These are phyloP conservation scores for Paraglomus occultum DNA, from an alignment of 192 early-diverging fungal species.

Conservation along the genomic window DNA sequence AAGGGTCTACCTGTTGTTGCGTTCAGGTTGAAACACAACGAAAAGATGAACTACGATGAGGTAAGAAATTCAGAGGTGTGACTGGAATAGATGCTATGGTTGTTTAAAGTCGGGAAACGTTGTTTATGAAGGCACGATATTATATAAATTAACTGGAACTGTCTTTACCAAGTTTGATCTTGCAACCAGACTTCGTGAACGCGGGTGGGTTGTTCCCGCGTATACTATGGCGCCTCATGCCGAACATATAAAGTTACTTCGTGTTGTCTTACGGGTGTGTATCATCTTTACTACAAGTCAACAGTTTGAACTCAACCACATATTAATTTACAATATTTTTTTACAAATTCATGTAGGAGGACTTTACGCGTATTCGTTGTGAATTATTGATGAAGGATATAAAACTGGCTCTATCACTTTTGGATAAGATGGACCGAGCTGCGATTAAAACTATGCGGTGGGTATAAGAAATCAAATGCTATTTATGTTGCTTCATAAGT, in stretches of 20 bases:
- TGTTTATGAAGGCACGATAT: slow-evolving; percentile 38
- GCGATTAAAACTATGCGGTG: neutral
- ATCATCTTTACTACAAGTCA: slow-evolving; percentile 22
- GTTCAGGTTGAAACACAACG: slow-evolving; percentile 46
- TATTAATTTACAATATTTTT: neutral
- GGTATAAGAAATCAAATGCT: too few species aligned
- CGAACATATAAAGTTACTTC: slow-evolving; percentile 51
- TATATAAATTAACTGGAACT: slow-evolving; percentile 33
- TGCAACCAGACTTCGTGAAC: slow-evolving; percentile 56
- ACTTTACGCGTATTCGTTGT: slow-evolving; percentile 11
- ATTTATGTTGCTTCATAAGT: too few species aligned
- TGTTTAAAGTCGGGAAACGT: neutral
- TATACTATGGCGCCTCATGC: slow-evolving; percentile 63
- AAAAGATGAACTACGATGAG: slow-evolving; percentile 34
- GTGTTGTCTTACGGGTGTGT: slow-evolving; percentile 67
- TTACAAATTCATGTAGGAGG: neutral
- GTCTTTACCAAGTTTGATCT: slow-evolving; percentile 53
- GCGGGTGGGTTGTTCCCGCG: slow-evolving; percentile 77
- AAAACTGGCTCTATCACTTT: neutral
- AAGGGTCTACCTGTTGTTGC: slow-evolving; percentile 62
- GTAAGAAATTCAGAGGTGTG: slow-evolving; percentile 9
- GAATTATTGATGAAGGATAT: neutral
- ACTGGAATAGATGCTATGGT: neutral
- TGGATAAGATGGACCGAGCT: slow-evolving; percentile 9
- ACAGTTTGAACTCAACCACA: slow-evolving; percentile 2